These are phyloP conservation scores for Phalaenopsis aphrodite DNA, from an alignment of 106 monocot genomes.

Conservation along the genomic window DNA sequence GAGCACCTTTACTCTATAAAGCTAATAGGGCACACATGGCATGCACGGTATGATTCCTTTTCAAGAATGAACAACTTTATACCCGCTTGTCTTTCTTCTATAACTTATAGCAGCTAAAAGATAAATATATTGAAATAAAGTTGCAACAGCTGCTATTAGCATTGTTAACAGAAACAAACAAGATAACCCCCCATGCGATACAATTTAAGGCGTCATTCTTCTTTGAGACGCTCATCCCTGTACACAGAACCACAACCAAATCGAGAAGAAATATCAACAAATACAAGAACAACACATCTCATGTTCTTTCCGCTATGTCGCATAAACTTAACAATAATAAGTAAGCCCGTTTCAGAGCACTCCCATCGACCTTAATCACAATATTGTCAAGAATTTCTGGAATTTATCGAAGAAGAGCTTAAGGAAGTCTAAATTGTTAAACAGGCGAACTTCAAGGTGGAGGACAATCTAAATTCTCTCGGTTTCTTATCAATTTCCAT, in stretches of 20 bases:
- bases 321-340: neutral
- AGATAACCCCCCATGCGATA: neutral
- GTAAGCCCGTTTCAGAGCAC: neutral
- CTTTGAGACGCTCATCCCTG: neutral
- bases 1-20: neutral
- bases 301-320: neutral
- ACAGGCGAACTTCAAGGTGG: neutral
- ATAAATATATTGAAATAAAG: neutral
- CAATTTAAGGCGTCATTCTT: too few relatives aligned
- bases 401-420: neutral
- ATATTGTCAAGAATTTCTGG: neutral
- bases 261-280: neutral
- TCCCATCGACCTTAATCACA: neutral
- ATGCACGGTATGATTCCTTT: neutral
- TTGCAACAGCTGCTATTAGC: neutral
- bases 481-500: neutral
- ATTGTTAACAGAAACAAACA: neutral
- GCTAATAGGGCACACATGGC: neutral
- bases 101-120: neutral
- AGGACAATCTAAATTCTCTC: neutral
- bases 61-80: neutral
- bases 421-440: neutral
- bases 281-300: neutral
- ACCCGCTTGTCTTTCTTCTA: neutral
- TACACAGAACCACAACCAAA: neutral